These are phyloP conservation scores for Silene conica DNA, from an alignment of 148 eudicot genomes.

Conservation along the genomic window DNA sequence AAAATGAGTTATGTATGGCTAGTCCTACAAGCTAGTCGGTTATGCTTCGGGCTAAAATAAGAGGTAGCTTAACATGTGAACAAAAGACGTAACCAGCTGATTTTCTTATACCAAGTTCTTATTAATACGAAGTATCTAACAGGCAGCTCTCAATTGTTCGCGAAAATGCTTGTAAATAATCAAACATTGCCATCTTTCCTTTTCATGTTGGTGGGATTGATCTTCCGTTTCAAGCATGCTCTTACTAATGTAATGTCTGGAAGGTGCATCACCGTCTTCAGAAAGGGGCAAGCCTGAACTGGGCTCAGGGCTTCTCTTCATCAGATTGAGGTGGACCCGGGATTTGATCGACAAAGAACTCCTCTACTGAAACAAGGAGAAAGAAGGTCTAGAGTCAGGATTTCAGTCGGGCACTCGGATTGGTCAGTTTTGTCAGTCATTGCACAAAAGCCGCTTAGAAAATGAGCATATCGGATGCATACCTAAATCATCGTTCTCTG, in stretches of 20 bases:
- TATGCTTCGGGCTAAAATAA: slow-evolving; percentile 5
- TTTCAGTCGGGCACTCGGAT: not conserved
- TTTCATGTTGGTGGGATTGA: not conserved
- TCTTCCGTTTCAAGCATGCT: not conserved
- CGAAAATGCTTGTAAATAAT: slow-evolving; percentile 11
- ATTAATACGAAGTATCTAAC: slow-evolving; percentile 9
- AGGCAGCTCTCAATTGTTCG: slow-evolving; percentile 17
- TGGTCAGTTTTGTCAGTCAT: not conserved
- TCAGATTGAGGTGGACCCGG: slow-evolving; percentile 73
- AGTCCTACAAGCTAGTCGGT: not conserved
- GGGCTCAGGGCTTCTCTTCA: slow-evolving; percentile 54
- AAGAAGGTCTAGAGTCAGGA: not conserved
- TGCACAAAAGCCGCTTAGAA: not conserved
- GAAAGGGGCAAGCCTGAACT: slow-evolving; percentile 12
- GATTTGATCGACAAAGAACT: slow-evolving; percentile 85
- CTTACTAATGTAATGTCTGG: not conserved
- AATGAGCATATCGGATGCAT: slow-evolving; percentile 10
- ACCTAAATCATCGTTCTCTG: slow-evolving; percentile 88
- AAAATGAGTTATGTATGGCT: not conserved
- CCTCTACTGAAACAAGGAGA: slow-evolving; percentile 63
- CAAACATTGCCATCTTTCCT: slow-evolving; percentile 2
- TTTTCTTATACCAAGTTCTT: slow-evolving; percentile 13
- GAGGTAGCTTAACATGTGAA: not conserved
- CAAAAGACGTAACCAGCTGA: not conserved
- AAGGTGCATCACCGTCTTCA: not conserved